Percentiles rank a stretch among this genome's conserved stretches.
phyloP scores from a whole-genome alignment of 1,284 basidiomycete species.

The Tilletiaria anomala region DNA sequence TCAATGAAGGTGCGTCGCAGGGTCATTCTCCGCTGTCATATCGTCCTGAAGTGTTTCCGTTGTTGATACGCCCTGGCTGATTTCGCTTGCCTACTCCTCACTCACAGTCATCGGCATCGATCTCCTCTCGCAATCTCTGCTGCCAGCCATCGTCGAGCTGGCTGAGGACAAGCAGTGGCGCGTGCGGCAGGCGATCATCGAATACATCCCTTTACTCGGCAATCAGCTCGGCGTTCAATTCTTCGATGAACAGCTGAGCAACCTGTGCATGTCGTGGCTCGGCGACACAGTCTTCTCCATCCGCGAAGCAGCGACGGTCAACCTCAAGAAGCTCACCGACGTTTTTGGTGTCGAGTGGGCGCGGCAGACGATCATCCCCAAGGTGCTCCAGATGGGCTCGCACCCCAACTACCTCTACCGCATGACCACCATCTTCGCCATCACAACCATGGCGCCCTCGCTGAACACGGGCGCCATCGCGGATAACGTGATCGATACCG shows the following conservation, averaged over 20 bases:
- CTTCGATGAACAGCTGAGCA: slow-evolving; percentile 93
- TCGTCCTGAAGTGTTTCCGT: too few relatives aligned
- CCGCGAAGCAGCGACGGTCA: slow-evolving; percentile 89
- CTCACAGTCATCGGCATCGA: slow-evolving; percentile 87
- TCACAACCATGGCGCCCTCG: slow-evolving; percentile 91
- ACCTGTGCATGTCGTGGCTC: slow-evolving; percentile 97
- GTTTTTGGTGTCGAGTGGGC: slow-evolving; percentile 99
- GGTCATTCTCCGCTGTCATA: not conserved
- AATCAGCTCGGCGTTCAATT: slow-evolving; percentile 91
- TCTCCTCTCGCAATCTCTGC: slow-evolving; percentile 79
- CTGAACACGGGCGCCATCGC: slow-evolving; percentile 71
- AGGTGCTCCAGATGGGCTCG: slow-evolving; percentile 91
- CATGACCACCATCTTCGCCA: slow-evolving; percentile 98
- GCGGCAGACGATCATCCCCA: slow-evolving; percentile 81
- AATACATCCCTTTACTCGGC: slow-evolving; percentile 91
- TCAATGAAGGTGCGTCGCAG: slow-evolving; percentile 59
- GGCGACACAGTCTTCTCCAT: slow-evolving; percentile 98
- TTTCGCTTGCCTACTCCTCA: not conserved
- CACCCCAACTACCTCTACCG: slow-evolving; percentile 96
- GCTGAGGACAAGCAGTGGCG: slow-evolving; percentile 99
- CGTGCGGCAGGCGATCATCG: slow-evolving; percentile 97
- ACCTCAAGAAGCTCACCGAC: slow-evolving; percentile 92
- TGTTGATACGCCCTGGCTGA: too few relatives aligned
- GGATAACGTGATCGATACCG: slow-evolving; percentile 69
- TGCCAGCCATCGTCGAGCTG: slow-evolving; percentile 93